Conservation (phyloP, 148 eudicot genomes). For the Rhododendron ovatum region DNA sequence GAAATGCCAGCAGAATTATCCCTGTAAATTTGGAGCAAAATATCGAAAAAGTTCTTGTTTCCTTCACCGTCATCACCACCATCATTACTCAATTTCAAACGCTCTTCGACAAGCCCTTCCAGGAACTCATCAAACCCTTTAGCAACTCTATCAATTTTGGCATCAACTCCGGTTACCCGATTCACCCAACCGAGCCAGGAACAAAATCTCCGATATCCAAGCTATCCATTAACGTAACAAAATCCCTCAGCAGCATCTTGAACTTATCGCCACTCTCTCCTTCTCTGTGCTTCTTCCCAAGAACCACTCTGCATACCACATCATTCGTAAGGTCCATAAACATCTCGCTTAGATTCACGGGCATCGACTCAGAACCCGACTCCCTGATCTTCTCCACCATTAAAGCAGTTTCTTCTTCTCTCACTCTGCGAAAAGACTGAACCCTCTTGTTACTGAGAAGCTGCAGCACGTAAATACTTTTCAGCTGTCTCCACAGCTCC, state of each 20-base stretch:
- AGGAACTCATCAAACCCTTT: slow-evolving; percentile 20
- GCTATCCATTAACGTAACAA: slow-evolving; percentile 21
- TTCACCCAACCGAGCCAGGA: slow-evolving; percentile 38
- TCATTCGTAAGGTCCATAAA: slow-evolving; percentile 16
- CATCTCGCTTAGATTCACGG: slow-evolving; percentile 24
- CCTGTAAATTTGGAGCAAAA: neutral
- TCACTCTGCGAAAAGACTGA: neutral
- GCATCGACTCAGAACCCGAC: neutral
- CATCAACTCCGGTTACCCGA: slow-evolving; percentile 20
- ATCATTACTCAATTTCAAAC: neutral
- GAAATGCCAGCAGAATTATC: neutral
- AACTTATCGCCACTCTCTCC: slow-evolving; percentile 20
- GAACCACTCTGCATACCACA: slow-evolving; percentile 27
- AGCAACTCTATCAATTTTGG: slow-evolving; percentile 17
- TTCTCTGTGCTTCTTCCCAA: slow-evolving; percentile 28
- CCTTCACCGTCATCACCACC: neutral
- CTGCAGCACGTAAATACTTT: slow-evolving; percentile 4
- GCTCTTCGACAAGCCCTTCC: slow-evolving; percentile 19
- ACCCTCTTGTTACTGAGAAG: slow-evolving; percentile 7
- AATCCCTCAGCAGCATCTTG: slow-evolving; percentile 21
- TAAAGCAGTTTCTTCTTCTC: neutral
- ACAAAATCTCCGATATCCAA: slow-evolving; percentile 25
- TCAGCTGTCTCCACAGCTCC: slow-evolving; percentile 1
- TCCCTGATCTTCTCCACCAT: slow-evolving; percentile 10
- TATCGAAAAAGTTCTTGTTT: neutral